Evolutionary conservation across 1,284 basidiomycete species (phyloP), one percentile per base, ranked within the genome.

Genomic region (Irpex lacteus): DNA sequence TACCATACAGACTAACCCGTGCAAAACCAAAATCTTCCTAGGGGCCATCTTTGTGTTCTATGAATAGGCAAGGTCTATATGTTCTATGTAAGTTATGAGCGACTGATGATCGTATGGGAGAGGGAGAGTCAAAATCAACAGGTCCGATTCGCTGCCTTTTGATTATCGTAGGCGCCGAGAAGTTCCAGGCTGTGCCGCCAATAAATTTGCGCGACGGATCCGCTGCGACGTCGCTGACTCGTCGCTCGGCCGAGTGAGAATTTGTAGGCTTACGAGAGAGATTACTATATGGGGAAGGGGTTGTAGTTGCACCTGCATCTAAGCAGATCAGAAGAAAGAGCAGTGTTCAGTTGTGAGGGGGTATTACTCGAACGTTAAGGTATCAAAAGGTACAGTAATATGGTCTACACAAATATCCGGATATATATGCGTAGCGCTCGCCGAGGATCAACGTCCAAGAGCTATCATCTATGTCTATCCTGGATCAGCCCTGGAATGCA

Each of bases 11-110:
- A 71, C 76, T 65, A 69, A 84, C 87, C 87, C 87, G 72, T 89
- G 87, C 19, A 89, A 73, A 64, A 86, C 83, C 15, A 89, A 72
- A 9, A 89, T 79, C 60, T 81, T 83, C 54, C 68, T 60, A 15
- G 62, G 26, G 3, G 59, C 59, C 58, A 60, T 60, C 6, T 18
- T 52, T 21, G n/a, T 47, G 13, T n/a, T 11, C 40, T 34, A 34
- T 34, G 32, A 34, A 34, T 34, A 34, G 32, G 32, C 32, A 34
- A 34, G 32, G 32, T 47, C 40, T 47, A 47, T 47, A 47, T 11
- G 11, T n/a, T 47, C 11, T 47, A 32, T 32, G 32, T 32, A 47
- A 47, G 13, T 44, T n/a, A 47, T n/a, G 32, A 47, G 40, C 40
- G 11, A 47, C 13, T 47, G 40, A 47, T 47, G 40, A 47, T 47